These are phyloP conservation scores for Fusarium sp. DNA, from an alignment of 2,329 filamentous ascomycete species.

Conservation along the genomic window DNA sequence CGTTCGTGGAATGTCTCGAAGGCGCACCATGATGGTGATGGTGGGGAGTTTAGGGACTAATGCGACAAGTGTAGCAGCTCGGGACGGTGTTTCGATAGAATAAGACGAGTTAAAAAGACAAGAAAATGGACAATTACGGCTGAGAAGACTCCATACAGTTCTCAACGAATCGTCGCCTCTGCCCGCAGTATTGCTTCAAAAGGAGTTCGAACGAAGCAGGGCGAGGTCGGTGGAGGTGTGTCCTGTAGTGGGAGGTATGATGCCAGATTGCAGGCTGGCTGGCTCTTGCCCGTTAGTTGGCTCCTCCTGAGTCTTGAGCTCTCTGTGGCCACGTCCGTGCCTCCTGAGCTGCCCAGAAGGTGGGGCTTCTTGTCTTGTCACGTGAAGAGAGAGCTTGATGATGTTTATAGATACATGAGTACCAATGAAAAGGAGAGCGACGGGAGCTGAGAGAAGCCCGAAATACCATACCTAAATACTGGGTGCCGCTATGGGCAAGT, in stretches of 20 bases:
- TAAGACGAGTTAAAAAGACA: constrained; percentile 24
- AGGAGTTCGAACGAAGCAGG: constrained; percentile 34
- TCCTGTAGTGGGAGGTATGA: constrained; percentile 49
- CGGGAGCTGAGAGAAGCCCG: not conserved
- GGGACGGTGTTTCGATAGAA: constrained; percentile 30
- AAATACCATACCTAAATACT: not conserved
- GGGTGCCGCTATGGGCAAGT: not conserved
- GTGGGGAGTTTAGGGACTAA: constrained; percentile 39
- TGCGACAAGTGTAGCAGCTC: constrained; percentile 39
- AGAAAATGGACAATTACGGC: constrained; percentile 32
- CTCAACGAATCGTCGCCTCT: constrained; percentile 40
- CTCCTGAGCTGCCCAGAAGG: constrained; percentile 39
- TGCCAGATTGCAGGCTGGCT: constrained; percentile 57
- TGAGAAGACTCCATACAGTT: constrained; percentile 29
- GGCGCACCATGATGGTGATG: constrained; percentile 80
- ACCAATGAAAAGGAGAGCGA: not conserved
- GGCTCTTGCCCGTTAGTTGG: constrained; percentile 15
- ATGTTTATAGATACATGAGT: not conserved
- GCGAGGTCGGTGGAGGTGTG: constrained; percentile 38
- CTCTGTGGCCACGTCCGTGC: constrained; percentile 42
- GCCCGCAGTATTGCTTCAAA: constrained; percentile 45
- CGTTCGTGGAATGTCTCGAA: constrained; percentile 95
- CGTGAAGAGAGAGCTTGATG: constrained; percentile 38
- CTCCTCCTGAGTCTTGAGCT: constrained; percentile 47
- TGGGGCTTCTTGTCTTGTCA: constrained; percentile 33